These are phyloP conservation scores for Aphanomyces invadans DNA, from an alignment of 352 stramenopile species.

Conservation along the genomic window DNA sequence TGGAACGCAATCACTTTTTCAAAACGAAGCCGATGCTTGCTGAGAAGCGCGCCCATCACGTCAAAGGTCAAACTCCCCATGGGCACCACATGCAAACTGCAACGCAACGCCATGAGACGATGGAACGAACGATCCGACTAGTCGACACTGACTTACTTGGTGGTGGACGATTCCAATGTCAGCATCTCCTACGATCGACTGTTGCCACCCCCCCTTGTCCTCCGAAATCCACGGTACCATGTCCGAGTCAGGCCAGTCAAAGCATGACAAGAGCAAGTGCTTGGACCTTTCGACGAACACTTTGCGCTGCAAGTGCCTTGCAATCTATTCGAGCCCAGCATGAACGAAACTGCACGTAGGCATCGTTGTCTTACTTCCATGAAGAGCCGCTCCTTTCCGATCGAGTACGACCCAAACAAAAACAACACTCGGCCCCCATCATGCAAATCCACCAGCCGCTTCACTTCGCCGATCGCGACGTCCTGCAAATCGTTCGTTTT, in stretches of 20 bases:
- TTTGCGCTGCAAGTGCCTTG: conserved; percentile 44
- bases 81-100: conserved; percentile 87
- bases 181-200: conserved; percentile 42
- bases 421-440: conserved; percentile 65
- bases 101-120: conserved; percentile 10
- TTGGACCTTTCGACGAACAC: conserved; percentile 76
- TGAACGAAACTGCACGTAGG: conserved; percentile 29
- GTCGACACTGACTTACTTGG: conserved; percentile 76
- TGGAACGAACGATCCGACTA: no score
- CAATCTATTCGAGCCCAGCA: conserved; percentile 29
- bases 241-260: conserved; percentile 70
- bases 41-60: conserved; percentile 53
- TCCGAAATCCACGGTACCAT: no score
- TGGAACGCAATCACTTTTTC: conserved; percentile 88
- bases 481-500: no score
- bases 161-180: conserved; percentile 68
- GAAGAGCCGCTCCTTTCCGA: conserved; percentile 96
- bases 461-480: conserved; percentile 46
- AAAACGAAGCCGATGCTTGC: conserved; percentile 61
- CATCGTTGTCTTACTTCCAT: conserved; percentile 87
- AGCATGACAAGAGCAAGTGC: conserved; percentile 78
- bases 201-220: no score
- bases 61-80: conserved; percentile 93
- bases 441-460: conserved; percentile 56
- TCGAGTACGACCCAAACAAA: conserved; percentile 95